Evolutionary conservation across 768 basidiomycete species (phyloP).

Genomic region (Antrodiella citrinella): DNA sequence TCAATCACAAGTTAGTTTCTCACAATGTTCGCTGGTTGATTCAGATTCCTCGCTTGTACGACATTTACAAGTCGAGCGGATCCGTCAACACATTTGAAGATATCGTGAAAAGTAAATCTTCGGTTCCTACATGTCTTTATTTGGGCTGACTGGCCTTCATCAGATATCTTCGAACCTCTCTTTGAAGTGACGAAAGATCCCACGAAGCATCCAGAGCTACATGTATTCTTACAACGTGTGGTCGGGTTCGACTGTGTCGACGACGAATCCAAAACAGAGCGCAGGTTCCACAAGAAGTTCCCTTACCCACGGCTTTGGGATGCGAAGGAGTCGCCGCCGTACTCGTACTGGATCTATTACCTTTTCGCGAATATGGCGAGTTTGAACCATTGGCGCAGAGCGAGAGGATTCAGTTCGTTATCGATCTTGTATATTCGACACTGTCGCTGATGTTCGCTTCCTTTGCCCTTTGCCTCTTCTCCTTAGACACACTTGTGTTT

Average conservation of each 20-base stretch:
- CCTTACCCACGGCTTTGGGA: slow-evolving; percentile 90
- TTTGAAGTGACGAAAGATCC: slow-evolving; percentile 97
- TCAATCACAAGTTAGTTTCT: slow-evolving; percentile 86
- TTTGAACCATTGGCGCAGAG: slow-evolving; percentile 85
- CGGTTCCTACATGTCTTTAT: neutral
- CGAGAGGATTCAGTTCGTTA: slow-evolving; percentile 82
- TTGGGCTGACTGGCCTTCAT: neutral
- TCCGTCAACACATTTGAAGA: slow-evolving; percentile 84
- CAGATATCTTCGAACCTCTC: slow-evolving; percentile 87
- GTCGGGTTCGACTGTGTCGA: slow-evolving; percentile 98
- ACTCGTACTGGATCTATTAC: slow-evolving; percentile 97
- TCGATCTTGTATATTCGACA: neutral
- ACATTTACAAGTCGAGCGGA: slow-evolving; percentile 88
- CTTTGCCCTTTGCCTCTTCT: neutral
- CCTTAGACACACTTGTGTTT: slow-evolving; percentile 87
- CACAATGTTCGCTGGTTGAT: slow-evolving; percentile 99
- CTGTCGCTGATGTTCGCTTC: neutral
- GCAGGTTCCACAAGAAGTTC: slow-evolving; percentile 88
- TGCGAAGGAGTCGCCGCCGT: slow-evolving; percentile 83
- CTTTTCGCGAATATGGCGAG: slow-evolving; percentile 96
- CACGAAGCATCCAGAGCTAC: slow-evolving; percentile 82
- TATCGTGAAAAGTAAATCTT: slow-evolving; percentile 63
- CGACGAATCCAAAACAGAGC: slow-evolving; percentile 92
- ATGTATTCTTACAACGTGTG: slow-evolving; percentile 91
- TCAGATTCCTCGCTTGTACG: slow-evolving; percentile 90